Base-by-base conservation (phyloP, 2,329 filamentous ascomycete species). In the Rosellinia necatrix region DNA sequence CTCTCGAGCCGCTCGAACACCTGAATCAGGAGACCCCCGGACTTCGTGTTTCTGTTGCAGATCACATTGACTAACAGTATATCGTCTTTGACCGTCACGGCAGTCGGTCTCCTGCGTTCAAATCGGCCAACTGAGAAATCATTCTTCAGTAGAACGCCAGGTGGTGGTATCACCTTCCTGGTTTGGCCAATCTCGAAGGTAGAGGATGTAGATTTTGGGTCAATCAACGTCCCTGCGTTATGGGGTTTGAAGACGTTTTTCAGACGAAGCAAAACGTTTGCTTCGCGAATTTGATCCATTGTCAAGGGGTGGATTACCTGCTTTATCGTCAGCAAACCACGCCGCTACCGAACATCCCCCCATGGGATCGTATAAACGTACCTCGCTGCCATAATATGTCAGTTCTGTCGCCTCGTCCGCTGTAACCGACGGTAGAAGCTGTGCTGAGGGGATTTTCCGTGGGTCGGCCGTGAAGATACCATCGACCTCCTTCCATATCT, bases 261-360 rank as follows among this genome's bases (percentile, higher is more conserved):
- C 68, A 87, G 83, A 49, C 84, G 81, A 62, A 88, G 83, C 6
- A 79, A 82, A 54, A 87, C 87, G 60, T 66, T 70, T 6, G 84
- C 84, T 54, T 86, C 82, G 48, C 86, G 85, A 49, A 78, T 78
- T 72, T 91, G 89, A 72, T 91, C 88, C 87, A 92, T 91, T 61
- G 89, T 92, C 70, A 91, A 87, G 22, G 89, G 89, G 66, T 92
- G 89, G 53, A 92, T 91, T 63, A 92, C 89, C 71, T 91, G 47
- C 8, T 21, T 48, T 13, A 13, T 13, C 9, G n/a, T 67, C 30
- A 67, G 58, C 34, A 49, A 49, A 34, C 9, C 24, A 25, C 17
- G n/a, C 24, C 25, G n/a, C 8, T n/a, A n/a, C n/a, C 13, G n/a
- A 27, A n/a, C 8, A 27, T 29, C 15, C 38, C 6, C 27, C 8